phyloP scores from a whole-genome alignment of 2,329 filamentous ascomycete genomes.

The Tolypocladium cylindrosporum region DNA sequence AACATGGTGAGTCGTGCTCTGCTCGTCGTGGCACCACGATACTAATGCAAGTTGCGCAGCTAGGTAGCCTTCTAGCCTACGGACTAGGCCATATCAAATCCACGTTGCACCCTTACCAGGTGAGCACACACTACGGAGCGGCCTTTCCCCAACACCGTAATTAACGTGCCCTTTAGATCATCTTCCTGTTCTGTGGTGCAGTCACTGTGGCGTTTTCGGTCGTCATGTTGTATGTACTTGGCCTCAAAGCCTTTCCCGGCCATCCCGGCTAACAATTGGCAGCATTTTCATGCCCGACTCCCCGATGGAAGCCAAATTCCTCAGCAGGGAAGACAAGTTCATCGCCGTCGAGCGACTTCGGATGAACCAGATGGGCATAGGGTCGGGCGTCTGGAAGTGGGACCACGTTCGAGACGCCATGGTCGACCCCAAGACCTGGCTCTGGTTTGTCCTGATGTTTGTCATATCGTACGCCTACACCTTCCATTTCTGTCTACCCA shows the following conservation, averaged over 20 bases:
- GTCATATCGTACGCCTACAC: conserved; percentile 39
- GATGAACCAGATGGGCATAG: conserved; percentile 44
- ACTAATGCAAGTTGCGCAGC: conserved; percentile 14
- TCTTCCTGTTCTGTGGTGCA: conserved; percentile 44
- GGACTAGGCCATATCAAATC: conserved; percentile 48
- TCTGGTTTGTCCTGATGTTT: conserved; percentile 45
- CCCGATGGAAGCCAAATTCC: conserved; percentile 38
- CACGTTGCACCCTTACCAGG: conserved; percentile 34
- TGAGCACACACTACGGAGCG: conserved; percentile 9
- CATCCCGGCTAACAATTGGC: not conserved
- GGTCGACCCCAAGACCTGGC: conserved; percentile 48
- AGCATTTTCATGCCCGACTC: conserved; percentile 36
- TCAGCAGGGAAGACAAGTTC: conserved; percentile 39
- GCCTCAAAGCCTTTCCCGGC: not conserved
- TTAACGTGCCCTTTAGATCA: conserved; percentile 23
- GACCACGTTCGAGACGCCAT: conserved; percentile 44
- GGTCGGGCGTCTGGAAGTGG: conserved; percentile 40
- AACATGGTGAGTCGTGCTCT: conserved; percentile 29
- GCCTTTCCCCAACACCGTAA: no score
- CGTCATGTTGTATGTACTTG: conserved; percentile 24
- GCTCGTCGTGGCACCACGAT: not conserved
- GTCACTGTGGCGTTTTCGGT: conserved; percentile 36
- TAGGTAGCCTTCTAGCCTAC: conserved; percentile 46
- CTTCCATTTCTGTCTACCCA: conserved; percentile 24
- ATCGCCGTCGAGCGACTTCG: conserved; percentile 43